Conservation (phyloP, 805 yeast species). For the Nakazawaea pomicola region DNA sequence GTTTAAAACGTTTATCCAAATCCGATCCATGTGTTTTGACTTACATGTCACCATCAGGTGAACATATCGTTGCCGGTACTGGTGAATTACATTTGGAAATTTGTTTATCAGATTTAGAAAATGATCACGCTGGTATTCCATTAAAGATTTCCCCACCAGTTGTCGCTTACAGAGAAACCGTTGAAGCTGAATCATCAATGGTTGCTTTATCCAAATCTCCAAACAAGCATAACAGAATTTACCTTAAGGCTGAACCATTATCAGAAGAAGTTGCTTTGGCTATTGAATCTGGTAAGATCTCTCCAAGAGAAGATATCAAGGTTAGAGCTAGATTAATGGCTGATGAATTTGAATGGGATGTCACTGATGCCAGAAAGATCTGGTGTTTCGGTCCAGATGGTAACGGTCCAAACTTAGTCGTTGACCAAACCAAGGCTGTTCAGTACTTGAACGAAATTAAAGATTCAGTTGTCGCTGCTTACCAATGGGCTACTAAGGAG, state of each 20-base stretch:
- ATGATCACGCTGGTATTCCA: conserved; percentile 99
- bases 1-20: conserved; percentile 99
- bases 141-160: conserved; percentile 96
- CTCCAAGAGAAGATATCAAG: conserved; percentile 97
- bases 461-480: conserved; percentile 99
- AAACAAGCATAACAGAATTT: conserved; percentile 99
- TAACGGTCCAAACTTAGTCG: conserved; percentile 96
- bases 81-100: conserved; percentile 99
- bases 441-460: conserved; percentile 98
- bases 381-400: conserved; percentile 99
- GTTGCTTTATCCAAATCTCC: conserved; percentile 98
- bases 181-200: conserved; percentile 88
- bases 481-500: conserved; percentile 99
- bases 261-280: conserved; percentile 90
- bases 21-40: conserved; percentile 98
- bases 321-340: conserved; percentile 98
- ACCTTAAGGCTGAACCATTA: conserved; percentile 94
- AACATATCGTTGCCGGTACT: conserved; percentile 99
- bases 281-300: conserved; percentile 87
- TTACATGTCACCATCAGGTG: conserved; percentile 90
- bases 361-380: conserved; percentile 99
- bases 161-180: conserved; percentile 98
- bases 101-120: conserved; percentile 91
- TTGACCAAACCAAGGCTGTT: conserved; percentile 99
- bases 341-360: conserved; percentile 99